phyloP scores from a whole-genome alignment of 768 basidiomycete genomes.

The Calocera cornea region DNA sequence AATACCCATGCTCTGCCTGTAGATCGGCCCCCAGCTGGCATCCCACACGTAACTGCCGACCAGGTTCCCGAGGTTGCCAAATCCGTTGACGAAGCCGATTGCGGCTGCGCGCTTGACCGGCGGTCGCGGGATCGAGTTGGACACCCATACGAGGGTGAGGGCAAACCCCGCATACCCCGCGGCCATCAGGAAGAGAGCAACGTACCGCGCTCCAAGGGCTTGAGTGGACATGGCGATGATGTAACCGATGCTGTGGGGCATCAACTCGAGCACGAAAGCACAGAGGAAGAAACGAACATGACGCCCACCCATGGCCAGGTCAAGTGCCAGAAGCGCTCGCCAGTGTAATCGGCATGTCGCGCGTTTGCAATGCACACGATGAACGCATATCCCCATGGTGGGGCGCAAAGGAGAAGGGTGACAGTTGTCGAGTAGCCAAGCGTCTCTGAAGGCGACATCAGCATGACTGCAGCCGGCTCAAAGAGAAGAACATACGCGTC shows the following conservation, averaged over 20 bases:
- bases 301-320: conserved; percentile 44
- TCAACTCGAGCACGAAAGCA: background rate
- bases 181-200: conserved; percentile 53
- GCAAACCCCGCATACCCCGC: conserved; percentile 33
- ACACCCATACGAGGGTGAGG: conserved; percentile 45
- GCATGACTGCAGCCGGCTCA: background rate
- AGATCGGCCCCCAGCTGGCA: conserved; percentile 8
- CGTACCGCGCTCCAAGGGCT: conserved; percentile 39
- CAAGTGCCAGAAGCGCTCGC: conserved; percentile 53
- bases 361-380: conserved; percentile 39
- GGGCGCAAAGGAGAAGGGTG: conserved; percentile 43
- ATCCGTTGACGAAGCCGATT: conserved; percentile 49
- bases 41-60: background rate
- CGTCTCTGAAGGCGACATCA: conserved; percentile 38
- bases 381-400: conserved; percentile 49
- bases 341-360: conserved; percentile 36
- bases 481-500: background rate
- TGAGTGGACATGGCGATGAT: conserved; percentile 46
- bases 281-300: conserved; percentile 21
- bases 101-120: conserved; percentile 43
- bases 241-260: conserved; percentile 30
- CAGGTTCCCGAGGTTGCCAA: conserved; percentile 14
- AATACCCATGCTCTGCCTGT: conserved; percentile 5
- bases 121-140: conserved; percentile 46
- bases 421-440: conserved; percentile 48